phyloP scores from a whole-genome alignment of 169 alveolate genomes.

The Plasmodium malariae region DNA sequence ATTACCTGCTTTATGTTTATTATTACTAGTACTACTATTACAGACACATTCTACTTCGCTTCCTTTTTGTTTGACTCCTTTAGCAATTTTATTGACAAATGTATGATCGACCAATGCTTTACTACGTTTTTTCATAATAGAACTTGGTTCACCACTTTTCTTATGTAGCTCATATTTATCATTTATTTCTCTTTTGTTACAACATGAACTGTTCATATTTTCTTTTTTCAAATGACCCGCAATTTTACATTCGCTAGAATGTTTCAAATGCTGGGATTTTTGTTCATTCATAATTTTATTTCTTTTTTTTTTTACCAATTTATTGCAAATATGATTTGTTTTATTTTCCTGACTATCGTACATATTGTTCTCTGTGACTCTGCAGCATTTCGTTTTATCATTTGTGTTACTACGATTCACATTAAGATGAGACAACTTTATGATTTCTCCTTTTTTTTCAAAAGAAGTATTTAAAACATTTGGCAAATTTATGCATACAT shows the following conservation, averaged over 20 bases:
- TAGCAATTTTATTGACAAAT: too few relatives aligned
- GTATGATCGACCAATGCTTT: too few relatives aligned
- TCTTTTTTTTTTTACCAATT: slow-evolving; percentile 17
- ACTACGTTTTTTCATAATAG: background rate
- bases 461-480: too few relatives aligned
- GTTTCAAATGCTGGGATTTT: background rate
- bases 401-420: too few relatives aligned
- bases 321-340: slow-evolving; percentile 1
- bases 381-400: too few relatives aligned
- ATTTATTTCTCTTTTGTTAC: background rate
- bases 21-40: background rate
- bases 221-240: background rate
- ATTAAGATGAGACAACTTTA: too few relatives aligned
- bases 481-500: too few relatives aligned
- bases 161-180: background rate
- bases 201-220: background rate
- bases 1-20: too few relatives aligned
- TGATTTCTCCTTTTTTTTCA: too few relatives aligned
- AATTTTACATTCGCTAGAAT: background rate
- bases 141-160: background rate
- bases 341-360: background rate
- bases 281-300: background rate
- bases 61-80: background rate
- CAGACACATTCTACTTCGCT: background rate
- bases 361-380: too few relatives aligned